Percentiles rank a stretch among this genome's conserved stretches.
These are phyloP conservation scores for Plectosphaerella cucumerina DNA, from an alignment of 2,329 filamentous ascomycete species.

Conservation along the genomic window DNA sequence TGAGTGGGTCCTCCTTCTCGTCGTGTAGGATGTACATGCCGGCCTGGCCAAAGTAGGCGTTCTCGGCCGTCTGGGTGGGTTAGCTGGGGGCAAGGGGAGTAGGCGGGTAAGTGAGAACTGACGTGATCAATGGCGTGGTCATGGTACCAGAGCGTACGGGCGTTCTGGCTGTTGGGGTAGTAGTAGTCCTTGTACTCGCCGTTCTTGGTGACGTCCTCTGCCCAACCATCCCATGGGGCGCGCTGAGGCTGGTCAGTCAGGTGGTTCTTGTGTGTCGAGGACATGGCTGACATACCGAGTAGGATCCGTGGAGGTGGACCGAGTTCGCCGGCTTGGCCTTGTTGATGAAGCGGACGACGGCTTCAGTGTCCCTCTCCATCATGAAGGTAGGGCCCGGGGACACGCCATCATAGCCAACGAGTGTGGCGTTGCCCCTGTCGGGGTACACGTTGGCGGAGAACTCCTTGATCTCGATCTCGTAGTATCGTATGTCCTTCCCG, in stretches of 20 bases:
- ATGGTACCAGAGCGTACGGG: constrained; percentile 55
- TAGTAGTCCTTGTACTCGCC: constrained; percentile 60
- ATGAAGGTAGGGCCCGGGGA: constrained; percentile 44
- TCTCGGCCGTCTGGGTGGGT: constrained; percentile 41
- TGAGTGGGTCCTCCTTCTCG: constrained; percentile 39
- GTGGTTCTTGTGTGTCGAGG: constrained; percentile 7
- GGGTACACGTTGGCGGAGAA: constrained; percentile 18
- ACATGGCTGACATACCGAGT: constrained; percentile 18
- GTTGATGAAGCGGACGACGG: constrained; percentile 48
- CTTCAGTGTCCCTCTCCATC: constrained; percentile 39
- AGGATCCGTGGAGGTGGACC: constrained; percentile 53
- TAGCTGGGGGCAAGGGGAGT: neutral
- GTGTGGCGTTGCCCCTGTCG: constrained; percentile 11
- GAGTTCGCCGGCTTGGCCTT: constrained; percentile 36
- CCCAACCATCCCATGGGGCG: constrained; percentile 44
- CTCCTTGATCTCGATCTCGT: constrained; percentile 20
- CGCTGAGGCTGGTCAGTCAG: constrained; percentile 12
- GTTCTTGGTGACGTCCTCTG: constrained; percentile 43
- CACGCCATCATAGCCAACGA: constrained; percentile 43
- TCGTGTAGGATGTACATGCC: constrained; percentile 53
- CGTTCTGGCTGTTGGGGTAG: constrained; percentile 52
- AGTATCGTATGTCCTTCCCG: constrained; percentile 24
- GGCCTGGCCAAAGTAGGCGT: constrained; percentile 53
- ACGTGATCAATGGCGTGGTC: constrained; percentile 34
- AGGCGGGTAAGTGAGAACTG: constrained; percentile 2